Evolutionary conservation across 495 filamentous ascomycete species (phyloP), one percentile per base, ranked within the genome.

Genomic region (Saxispiralis lemnorum): DNA sequence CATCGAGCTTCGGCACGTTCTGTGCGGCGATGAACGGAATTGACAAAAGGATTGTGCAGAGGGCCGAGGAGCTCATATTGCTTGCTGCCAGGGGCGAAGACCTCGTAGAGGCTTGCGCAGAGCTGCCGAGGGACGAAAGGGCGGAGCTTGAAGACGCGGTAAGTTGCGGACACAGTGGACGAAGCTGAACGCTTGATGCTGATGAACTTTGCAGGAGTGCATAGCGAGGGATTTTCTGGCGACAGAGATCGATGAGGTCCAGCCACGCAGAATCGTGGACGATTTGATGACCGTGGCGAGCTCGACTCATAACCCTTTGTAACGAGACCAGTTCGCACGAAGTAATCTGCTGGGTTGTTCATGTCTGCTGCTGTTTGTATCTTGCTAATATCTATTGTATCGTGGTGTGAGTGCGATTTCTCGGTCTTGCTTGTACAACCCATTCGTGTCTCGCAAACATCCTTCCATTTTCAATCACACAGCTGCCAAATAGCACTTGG

Each of bases 11-110:
- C 48, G 89, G 87, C 3, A 84, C 80, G 10, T 69, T 73, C 36
- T 95, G 83, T 54, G 89, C 83, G 14, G 75, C 76, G 1, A 73
- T 92, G 53, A 93, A 88, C 47, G 86, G 84, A 16, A 72, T 97
- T 17, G 75, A 81, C 32, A 58, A 61, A 19, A 66, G 71, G 16
- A 72, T 96, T 31, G 67, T 95, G 19, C 59, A 77, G 24, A 73
- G 85, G 38, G 89, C 92, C 0, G 76, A 83, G 40, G 71, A 81
- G 38, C 66, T 96, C 17, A 76, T 79, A 24, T 62, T 73, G 14
- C 61, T 93, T 39, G 63, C 74, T 32, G 75, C 73, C 18, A 71
- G 70, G 43, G 81, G 83, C 16, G 83, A 87, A 54, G 82, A 89
- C 51, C 58, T 87, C 34, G 70, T 83, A 16, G 70, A 70, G 31